phyloP scores from a whole-genome alignment of 1,284 basidiomycete genomes.

The Ganoderma sinense region DNA sequence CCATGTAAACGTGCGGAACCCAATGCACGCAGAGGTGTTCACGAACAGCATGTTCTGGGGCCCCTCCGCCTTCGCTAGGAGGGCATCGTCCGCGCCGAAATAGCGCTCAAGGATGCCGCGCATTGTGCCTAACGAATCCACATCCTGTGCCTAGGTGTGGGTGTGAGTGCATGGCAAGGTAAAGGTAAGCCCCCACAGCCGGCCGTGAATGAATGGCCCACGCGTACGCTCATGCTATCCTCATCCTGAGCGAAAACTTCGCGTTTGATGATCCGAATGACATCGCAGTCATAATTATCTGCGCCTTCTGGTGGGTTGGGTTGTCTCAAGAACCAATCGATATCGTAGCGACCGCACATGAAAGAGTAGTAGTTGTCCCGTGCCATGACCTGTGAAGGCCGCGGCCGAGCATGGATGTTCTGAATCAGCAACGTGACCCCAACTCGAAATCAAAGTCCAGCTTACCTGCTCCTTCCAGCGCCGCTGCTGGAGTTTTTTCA shows the following conservation, averaged over 20 bases:
- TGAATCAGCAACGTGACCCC: too few species aligned
- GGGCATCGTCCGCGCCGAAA: background rate
- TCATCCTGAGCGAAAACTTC: background rate
- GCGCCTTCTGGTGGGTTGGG: background rate
- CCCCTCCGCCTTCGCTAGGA: background rate
- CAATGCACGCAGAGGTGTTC: background rate
- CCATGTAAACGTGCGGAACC: background rate
- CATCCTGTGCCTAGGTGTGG: background rate
- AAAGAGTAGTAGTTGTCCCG: background rate
- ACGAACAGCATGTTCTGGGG: background rate
- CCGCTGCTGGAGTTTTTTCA: background rate
- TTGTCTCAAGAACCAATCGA: background rate
- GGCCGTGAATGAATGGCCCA: background rate
- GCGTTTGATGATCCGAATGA: background rate
- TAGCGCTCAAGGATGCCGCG: background rate
- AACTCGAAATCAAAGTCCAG: background rate
- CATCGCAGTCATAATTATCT: background rate
- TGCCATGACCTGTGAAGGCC: background rate
- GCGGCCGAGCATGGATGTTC: background rate
- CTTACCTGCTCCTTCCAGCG: background rate
- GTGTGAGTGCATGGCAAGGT: too few species aligned
- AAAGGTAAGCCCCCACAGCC: background rate
- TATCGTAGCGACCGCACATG: background rate
- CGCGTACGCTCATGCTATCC: too few species aligned
- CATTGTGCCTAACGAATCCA: background rate